A percentile compares a stretch with the other conserved stretches of the same genome.
Evolutionary conservation across 2,329 filamentous ascomycete genomes (phyloP).

Genomic region (Diaporthe vaccinii): DNA sequence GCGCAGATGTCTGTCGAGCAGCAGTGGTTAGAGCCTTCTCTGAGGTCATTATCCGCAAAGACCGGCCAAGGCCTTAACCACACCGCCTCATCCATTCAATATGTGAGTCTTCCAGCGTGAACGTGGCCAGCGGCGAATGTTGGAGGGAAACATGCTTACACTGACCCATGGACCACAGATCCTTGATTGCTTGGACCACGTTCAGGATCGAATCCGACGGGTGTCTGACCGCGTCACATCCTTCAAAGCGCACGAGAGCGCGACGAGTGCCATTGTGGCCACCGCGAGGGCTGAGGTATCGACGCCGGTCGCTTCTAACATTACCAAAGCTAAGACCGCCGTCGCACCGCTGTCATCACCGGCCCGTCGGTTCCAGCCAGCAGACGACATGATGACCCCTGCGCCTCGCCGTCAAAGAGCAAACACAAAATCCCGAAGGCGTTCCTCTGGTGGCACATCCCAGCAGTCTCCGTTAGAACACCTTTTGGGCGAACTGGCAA

Average conservation of each 20-base stretch:
- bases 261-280: conserved; percentile 54
- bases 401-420: conserved; percentile 18
- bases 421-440: conserved; percentile 47
- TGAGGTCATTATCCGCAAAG: conserved; percentile 58
- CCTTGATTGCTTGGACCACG: conserved; percentile 64
- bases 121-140: background rate
- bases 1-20: conserved; percentile 79
- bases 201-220: conserved; percentile 61
- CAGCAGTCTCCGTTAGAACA: conserved; percentile 59
- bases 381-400: conserved; percentile 31
- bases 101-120: conserved; percentile 56
- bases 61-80: conserved; percentile 59
- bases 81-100: conserved; percentile 62
- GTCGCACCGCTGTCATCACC: conserved; percentile 49
- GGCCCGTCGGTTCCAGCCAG: conserved; percentile 46
- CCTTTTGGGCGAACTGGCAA: conserved; percentile 62
- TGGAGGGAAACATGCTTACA: too few species aligned
- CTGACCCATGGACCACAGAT: conserved; percentile 56
- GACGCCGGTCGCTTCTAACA: conserved; percentile 40
- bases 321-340: conserved; percentile 46
- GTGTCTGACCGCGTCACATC: conserved; percentile 59
- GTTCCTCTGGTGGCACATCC: conserved; percentile 52
- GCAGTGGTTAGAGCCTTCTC: conserved; percentile 74
- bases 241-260: conserved; percentile 61
- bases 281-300: conserved; percentile 61